phyloP scores from a whole-genome alignment of 2,329 filamentous ascomycete genomes.

The Leptographium wingfieldii region DNA sequence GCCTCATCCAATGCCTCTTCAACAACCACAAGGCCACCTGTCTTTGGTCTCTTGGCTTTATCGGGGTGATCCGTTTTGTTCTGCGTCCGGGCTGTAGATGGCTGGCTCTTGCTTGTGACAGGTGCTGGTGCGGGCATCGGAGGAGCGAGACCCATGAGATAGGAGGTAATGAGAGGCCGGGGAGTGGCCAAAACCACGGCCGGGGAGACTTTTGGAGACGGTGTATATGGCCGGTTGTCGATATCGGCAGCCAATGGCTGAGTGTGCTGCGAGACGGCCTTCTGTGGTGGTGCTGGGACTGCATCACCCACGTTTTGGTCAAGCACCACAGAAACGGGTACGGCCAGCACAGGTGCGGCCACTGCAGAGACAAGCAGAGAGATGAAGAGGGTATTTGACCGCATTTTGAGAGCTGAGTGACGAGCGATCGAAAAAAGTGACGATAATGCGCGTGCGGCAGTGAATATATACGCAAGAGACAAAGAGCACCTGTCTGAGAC shows the following conservation, averaged over 20 bases:
- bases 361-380: neutral
- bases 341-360: neutral
- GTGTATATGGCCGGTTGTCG: constrained; percentile 10
- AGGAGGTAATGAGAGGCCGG: constrained; percentile 11
- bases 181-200: constrained; percentile 7
- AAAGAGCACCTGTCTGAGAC: neutral
- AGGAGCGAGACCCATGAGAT: constrained; percentile 10
- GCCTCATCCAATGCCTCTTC: neutral
- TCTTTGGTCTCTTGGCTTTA: neutral
- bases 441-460: neutral
- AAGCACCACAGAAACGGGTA: neutral
- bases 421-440: neutral
- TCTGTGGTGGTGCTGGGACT: neutral
- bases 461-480: neutral
- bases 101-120: neutral
- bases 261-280: neutral
- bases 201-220: neutral
- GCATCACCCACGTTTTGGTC: neutral
- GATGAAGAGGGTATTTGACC: neutral
- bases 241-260: neutral
- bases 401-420: neutral
- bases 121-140: neutral
- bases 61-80: neutral
- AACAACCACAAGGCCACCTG: neutral
- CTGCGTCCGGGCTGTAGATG: neutral